Evolutionary conservation across 768 basidiomycete genomes (phyloP), one percentile per base, ranked within the genome.

Genomic region (Leccinum sublutescens): DNA sequence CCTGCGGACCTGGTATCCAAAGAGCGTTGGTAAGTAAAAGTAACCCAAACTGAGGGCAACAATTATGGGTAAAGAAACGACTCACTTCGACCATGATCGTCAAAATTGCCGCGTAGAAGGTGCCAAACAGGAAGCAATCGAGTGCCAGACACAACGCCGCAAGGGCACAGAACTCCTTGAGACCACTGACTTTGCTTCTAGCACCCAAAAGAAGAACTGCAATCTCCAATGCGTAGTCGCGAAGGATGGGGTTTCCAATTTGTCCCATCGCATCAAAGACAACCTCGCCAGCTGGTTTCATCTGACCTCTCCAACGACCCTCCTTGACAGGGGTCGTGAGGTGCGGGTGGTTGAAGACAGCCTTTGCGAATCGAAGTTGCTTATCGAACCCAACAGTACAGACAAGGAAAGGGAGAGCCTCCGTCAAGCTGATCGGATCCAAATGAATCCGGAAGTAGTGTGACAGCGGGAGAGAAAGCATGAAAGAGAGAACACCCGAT

Each of bases 301-400:
- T 79, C 62, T 78, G 77, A 21, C 78, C 74, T 49, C 75, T 64
- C 61, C 77, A 77, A 21, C 76, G 71, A 27, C 58, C 81, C 71
- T 54, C 78, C 71, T 52, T 71, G 50, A 72, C 72, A n/a, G 79
- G 75, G 36, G 68, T 62, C n/a, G 68, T 64, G 25, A 86, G 75
- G 52, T 89, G 83, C 2, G 90, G 91, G 64, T 95, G 91, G 27
- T 85, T 82, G 75, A 98, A 93, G 15, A 98, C 91, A 2, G 94
- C 89, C 12, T 88, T 82, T 2, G 95, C 95, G 23, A 99, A 86
- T 9, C 92, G 85, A 50, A 96, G 86, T 0, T 95, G 96, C 72
- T 99, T 98, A 76, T 99, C 97, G 73, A 98, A 99, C 7, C 96
- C 96, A 61, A 99, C 87, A 1, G 95, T 97, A 73, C 96, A 96